Conservation (phyloP, 257 asterid genomes). For the Capsicum baccatum region DNA sequence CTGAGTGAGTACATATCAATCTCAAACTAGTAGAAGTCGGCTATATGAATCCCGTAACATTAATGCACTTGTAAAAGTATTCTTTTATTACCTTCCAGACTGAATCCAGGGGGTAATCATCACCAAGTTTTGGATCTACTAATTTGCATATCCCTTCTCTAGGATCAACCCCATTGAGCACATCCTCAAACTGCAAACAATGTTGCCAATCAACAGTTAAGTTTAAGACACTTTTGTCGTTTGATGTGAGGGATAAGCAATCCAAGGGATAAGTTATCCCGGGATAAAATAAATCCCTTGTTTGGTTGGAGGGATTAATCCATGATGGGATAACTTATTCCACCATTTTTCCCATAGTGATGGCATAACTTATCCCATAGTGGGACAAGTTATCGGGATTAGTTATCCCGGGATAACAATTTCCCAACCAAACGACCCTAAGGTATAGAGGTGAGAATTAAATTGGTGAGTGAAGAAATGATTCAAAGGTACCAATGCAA, state of each 20-base stretch:
- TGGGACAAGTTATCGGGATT: too few species aligned
- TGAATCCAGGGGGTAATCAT: conserved; percentile 64
- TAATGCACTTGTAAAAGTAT: background rate
- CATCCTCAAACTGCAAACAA: conserved; percentile 70
- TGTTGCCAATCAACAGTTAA: conserved; percentile 1
- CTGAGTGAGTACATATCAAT: background rate
- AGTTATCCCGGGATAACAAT: too few species aligned
- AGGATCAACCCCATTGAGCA: conserved; percentile 56
- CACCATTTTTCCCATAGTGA: too few species aligned
- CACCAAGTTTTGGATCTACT: conserved; percentile 77
- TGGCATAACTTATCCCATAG: too few species aligned
- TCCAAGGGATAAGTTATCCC: too few species aligned
- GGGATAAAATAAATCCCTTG: too few species aligned
- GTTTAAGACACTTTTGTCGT: background rate
- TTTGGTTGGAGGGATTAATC: too few species aligned
- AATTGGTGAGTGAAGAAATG: conserved; percentile 9
- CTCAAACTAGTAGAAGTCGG: background rate
- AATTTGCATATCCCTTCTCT: conserved; percentile 53
- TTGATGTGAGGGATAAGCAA: too few species aligned
- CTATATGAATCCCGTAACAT: background rate
- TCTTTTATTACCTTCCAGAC: conserved; percentile 61
- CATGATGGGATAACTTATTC: too few species aligned
- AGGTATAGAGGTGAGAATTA: background rate
- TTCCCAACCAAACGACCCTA: too few species aligned
- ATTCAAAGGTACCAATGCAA: conserved; percentile 59